Conservation (phyloP, 2,329 filamentous ascomycete species). For the Atkinsonella hypoxylon region DNA sequence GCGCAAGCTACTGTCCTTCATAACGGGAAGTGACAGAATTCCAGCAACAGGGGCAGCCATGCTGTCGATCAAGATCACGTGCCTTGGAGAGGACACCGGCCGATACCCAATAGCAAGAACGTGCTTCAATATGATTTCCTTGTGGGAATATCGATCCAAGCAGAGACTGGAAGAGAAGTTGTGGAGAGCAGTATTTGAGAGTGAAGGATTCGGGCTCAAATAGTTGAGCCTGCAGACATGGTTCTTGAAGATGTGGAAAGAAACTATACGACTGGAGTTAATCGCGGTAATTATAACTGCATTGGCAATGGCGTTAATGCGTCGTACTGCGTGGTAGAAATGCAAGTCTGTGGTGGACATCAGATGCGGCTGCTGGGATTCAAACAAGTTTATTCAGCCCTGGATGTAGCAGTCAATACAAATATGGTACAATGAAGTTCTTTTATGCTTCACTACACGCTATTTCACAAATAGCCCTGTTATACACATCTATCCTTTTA, state of each 20-base stretch:
- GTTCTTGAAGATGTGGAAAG: not conserved
- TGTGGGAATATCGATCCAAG: slow-evolving; percentile 60
- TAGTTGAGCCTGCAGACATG: slow-evolving; percentile 19
- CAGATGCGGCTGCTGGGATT: not conserved
- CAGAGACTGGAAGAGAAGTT: slow-evolving; percentile 59
- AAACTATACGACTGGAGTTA: no score
- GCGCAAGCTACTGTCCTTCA: slow-evolving; percentile 69
- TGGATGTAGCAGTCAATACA: not conserved
- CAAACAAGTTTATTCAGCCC: not conserved
- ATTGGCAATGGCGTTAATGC: not conserved
- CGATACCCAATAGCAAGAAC: slow-evolving; percentile 79
- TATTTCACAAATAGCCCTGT: no score
- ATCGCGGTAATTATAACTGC: not conserved
- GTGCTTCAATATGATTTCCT: slow-evolving; percentile 75
- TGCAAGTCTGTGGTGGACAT: not conserved
- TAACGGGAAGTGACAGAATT: slow-evolving; percentile 83
- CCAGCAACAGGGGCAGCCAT: slow-evolving; percentile 78
- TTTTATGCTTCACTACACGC: not conserved
- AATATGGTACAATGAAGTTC: not conserved
- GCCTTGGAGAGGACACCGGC: slow-evolving; percentile 60
- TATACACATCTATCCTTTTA: no score
- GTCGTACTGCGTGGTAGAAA: not conserved
- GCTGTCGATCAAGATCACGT: slow-evolving; percentile 63
- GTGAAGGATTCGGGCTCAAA: slow-evolving; percentile 85
- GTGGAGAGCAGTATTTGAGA: slow-evolving; percentile 80